Conservation (phyloP, 345 rosid species). For the Brassica carinata region DNA sequence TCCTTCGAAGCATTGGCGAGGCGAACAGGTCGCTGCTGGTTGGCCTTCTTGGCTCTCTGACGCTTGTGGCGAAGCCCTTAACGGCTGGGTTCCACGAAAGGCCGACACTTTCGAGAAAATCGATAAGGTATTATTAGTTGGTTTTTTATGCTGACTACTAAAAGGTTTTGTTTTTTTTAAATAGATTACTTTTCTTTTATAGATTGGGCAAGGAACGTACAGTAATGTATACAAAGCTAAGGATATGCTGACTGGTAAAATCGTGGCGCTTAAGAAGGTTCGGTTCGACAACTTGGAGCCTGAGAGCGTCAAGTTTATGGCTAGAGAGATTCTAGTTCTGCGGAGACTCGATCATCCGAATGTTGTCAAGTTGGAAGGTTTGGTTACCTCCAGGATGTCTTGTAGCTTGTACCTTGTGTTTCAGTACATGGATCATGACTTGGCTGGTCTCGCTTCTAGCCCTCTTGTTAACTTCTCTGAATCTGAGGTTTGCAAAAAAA, state of each 20-base stretch:
- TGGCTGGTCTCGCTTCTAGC: slow-evolving; percentile 96
- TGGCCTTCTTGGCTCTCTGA: slow-evolving; percentile 97
- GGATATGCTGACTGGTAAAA: slow-evolving; percentile 71
- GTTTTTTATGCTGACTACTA: neutral
- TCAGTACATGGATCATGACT: slow-evolving; percentile 93
- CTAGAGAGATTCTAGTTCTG: slow-evolving; percentile 91
- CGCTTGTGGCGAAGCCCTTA: slow-evolving; percentile 93
- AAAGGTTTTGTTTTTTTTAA: neutral
- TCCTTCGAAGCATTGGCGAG: slow-evolving; percentile 66
- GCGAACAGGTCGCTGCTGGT: slow-evolving; percentile 97
- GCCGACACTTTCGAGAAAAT: slow-evolving; percentile 97
- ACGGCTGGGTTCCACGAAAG: slow-evolving; percentile 91
- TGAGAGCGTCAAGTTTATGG: slow-evolving; percentile 97
- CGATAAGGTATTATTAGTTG: slow-evolving; percentile 63
- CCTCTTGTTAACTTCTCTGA: slow-evolving; percentile 83
- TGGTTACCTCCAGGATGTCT: slow-evolving; percentile 25
- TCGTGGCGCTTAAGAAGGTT: slow-evolving; percentile 92
- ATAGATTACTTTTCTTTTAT: slow-evolving; percentile 5
- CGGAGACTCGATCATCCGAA: slow-evolving; percentile 91
- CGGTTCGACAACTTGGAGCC: slow-evolving; percentile 96
- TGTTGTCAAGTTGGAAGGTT: slow-evolving; percentile 90
- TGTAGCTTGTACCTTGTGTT: slow-evolving; percentile 52
- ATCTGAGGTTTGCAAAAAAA: slow-evolving; percentile 22
- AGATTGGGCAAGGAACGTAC: slow-evolving; percentile 97
- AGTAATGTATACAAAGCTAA: slow-evolving; percentile 98